Evolutionary conservation across 257 asterid genomes (phyloP).

Genomic region (Craterostigma plantagineum): DNA sequence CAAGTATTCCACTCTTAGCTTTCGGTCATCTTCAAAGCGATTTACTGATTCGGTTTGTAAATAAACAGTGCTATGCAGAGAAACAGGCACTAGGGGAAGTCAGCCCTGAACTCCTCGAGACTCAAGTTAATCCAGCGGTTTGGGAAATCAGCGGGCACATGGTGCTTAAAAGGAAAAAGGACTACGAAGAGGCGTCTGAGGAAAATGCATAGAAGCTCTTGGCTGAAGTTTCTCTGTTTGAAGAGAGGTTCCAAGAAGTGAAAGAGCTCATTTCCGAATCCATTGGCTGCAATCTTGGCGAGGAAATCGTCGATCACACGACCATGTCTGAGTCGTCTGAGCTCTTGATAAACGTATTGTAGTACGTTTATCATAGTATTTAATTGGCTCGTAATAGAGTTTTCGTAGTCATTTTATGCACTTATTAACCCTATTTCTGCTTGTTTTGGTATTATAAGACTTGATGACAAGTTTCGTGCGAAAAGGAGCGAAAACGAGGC

Average conservation of each 20-base stretch:
- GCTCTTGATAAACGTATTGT: no score
- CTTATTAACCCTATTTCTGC: no score
- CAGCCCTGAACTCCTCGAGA: constrained; percentile 71
- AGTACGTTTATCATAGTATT: no score
- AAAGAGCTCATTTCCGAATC: constrained; percentile 70
- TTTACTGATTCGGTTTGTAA: no score
- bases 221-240: constrained; percentile 88
- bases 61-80: constrained; percentile 83
- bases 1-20: no score
- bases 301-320: constrained; percentile 5
- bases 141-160: constrained; percentile 99
- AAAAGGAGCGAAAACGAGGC: no score
- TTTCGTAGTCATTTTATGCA: no score
- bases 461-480: no score
- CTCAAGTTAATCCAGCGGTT: constrained; percentile 95
- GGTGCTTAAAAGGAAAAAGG: constrained; percentile 81
- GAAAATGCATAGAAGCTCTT: constrained; percentile 82
- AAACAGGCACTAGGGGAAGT: constrained; percentile 96
- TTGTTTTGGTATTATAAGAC: no score
- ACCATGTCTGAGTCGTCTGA: constrained; percentile 14
- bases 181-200: constrained; percentile 72
- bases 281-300: constrained; percentile 22
- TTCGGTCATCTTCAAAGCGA: no score
- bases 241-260: constrained; percentile 81
- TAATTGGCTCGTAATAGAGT: no score